Percentiles rank a stretch among this genome's conserved stretches.
Conservation (phyloP, 2,329 filamentous ascomycete species). For the Teratosphaeria viscida region DNA sequence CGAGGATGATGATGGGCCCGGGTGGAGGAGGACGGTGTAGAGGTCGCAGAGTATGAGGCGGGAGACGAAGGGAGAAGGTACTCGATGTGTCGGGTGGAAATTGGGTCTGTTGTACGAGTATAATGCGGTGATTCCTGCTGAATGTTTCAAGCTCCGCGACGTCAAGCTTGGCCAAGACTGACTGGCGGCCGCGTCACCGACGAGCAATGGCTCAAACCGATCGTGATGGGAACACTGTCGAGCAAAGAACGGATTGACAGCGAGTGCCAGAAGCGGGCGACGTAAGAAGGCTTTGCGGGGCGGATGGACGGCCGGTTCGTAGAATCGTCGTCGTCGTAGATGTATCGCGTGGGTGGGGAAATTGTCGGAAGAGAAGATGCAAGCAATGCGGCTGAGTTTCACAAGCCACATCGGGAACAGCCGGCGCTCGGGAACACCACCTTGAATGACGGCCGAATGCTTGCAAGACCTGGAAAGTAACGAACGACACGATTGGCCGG, state of each 20-base stretch:
- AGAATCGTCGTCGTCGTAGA: not conserved
- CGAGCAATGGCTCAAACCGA: not conserved
- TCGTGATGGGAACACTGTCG: not conserved
- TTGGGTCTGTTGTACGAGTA: not conserved
- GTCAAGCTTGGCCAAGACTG: not conserved
- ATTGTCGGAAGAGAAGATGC: not conserved
- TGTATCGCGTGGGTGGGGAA: not conserved
- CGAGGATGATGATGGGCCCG: not conserved
- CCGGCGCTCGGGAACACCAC: not conserved
- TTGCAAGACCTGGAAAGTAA: not conserved
- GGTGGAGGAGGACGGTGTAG: not conserved
- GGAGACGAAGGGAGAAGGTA: not conserved
- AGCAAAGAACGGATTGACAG: not conserved
- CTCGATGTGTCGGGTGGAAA: not conserved
- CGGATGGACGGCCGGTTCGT: not conserved
- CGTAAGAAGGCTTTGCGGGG: not conserved
- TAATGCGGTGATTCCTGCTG: not conserved
- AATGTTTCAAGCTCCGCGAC: not conserved
- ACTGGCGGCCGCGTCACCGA: not conserved
- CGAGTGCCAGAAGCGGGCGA: not conserved
- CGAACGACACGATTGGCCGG: not conserved
- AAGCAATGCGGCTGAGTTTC: not conserved
- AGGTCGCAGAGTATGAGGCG: not conserved
- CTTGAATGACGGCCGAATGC: not conserved
- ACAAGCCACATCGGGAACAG: not conserved